phyloP scores from a whole-genome alignment of 2,329 filamentous ascomycete species.

The Penicillium janthinellum region DNA sequence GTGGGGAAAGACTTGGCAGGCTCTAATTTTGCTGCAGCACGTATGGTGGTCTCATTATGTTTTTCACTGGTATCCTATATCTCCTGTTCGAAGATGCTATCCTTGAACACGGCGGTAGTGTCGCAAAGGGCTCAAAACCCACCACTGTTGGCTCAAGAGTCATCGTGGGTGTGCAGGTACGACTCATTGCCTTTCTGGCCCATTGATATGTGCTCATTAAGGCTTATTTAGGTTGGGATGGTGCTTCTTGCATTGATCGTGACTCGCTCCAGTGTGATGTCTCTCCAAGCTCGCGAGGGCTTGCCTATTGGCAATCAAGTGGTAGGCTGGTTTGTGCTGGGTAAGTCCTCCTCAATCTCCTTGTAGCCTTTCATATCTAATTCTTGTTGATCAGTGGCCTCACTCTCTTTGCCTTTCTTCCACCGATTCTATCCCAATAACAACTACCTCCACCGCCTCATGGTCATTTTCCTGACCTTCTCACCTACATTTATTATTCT shows the following conservation, averaged over 20 bases:
- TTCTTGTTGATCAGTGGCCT: constrained; percentile 57
- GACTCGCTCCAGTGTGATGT: constrained; percentile 81
- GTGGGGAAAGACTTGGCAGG: background rate
- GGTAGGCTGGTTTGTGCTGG: constrained; percentile 77
- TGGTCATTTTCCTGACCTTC: constrained; percentile 89
- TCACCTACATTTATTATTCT: constrained; percentile 93
- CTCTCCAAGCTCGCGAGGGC: constrained; percentile 80
- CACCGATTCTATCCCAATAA: constrained; percentile 78
- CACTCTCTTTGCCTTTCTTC: constrained; percentile 76
- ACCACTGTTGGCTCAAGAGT: constrained; percentile 41
- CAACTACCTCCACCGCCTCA: constrained; percentile 86
- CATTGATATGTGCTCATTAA: background rate
- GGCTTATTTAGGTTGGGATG: constrained; percentile 64
- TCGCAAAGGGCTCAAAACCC: constrained; percentile 22
- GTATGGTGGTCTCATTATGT: constrained; percentile 76
- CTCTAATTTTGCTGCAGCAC: constrained; percentile 53
- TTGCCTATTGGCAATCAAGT: constrained; percentile 85
- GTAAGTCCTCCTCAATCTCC: constrained; percentile 50
- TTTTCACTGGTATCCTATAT: constrained; percentile 73
- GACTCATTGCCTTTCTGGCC: background rate
- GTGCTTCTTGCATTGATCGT: constrained; percentile 80
- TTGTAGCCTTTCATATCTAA: constrained; percentile 10
- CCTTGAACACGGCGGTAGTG: constrained; percentile 39
- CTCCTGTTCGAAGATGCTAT: constrained; percentile 74
- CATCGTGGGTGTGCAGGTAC: constrained; percentile 52